Evolutionary conservation across 495 filamentous ascomycete genomes (phyloP), one percentile per base, ranked within the genome.

Genomic region (Neurospora sublineolata): DNA sequence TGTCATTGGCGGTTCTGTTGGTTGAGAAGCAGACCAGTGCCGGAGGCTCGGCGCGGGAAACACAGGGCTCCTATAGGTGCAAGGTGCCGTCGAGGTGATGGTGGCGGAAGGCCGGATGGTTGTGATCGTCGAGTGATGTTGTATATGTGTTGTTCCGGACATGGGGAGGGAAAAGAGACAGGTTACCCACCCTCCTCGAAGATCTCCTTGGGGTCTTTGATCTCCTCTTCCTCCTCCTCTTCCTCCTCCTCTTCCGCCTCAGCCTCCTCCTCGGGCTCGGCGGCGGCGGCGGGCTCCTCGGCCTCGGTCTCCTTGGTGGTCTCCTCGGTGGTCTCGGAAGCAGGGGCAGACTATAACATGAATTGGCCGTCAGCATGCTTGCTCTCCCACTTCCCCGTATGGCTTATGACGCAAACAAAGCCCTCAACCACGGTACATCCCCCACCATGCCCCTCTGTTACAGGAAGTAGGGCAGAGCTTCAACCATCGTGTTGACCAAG

Each of bases 141-240:
- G 52, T 33, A 33, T 18, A 33, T 33, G 52, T 64, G 14, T 64
- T 64, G 52, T 14, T 64, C 46, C 52, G 52, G 7, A 33, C 23
- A 64, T 33, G 27, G 14, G 27, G 27, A 20, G 46, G 42, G 40
- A 36, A 40, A 41, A 41, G 14, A 60, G 40, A 68, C 30, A 37
- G 40, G 38, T 46, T 72, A 92, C 91, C 83, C 83, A 97, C 95
- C 94, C 86, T 94, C 93, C 79, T 95, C 91, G 71, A 99, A 81
- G 83, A 89, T 89, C 73, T 93, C 92, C 87, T 96, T 96, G 72
- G 88, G 87, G 79, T 99, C 95, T 75, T 89, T 89, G 68, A 89
- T 86, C 86, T 98, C 94, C 73, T 97, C 93, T 75, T 96, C 94
- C 72, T 96, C 94, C 16, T 95, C 93, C 72, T 95, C n/a, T n/a